Evolutionary conservation across 306 rosid species (phyloP), one percentile per base, ranked within the genome.

Genomic region (Malus domestica): DNA sequence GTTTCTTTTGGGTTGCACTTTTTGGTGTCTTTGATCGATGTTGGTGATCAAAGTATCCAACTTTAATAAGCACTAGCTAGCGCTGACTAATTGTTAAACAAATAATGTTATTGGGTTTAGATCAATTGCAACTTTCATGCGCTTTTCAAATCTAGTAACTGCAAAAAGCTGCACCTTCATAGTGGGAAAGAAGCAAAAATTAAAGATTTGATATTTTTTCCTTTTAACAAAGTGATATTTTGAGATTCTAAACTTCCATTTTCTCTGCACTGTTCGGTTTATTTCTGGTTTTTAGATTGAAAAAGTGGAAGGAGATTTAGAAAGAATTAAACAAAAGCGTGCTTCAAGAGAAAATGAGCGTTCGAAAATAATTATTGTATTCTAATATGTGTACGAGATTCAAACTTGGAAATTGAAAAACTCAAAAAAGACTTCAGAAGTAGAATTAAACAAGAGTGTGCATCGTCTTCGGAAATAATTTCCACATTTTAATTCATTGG

Each of bases 61-160:
- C 45, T 62, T 45, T 62, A 45, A 25, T 44, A 23, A 42, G 68
- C 77, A 16, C 25, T 27, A 42, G 77, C 68, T 22, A 33, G 60
- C 69, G 78, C 70, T 74, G 78, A 74, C 78, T 29, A 62, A 45
- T 2, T 29, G 30, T 5, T 62, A 45, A 62, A 74, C 70, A 74
- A 74, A 18, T 25, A 60, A 45, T 59, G 30, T 15, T 40, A 9
- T 60, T 33, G 32, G 51, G 52, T 18, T 10, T 30, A 49, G 8
- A 30, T 32, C 23, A 8, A 32, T 6, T 32, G 6, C 22, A 18
- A 64, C 23, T 32, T 63, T 29, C 40, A 63, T 29, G 42, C 35
- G 32, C n/a, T 38, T 30, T 20, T 22, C 62, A 57, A 57, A 57
- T 57, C 27, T 8, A 8, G 62, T n/a, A 57, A 55, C 20, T 63